Base-by-base conservation (phyloP, 2,329 filamentous ascomycete species). In the Pseudogymnoascus sp. region DNA sequence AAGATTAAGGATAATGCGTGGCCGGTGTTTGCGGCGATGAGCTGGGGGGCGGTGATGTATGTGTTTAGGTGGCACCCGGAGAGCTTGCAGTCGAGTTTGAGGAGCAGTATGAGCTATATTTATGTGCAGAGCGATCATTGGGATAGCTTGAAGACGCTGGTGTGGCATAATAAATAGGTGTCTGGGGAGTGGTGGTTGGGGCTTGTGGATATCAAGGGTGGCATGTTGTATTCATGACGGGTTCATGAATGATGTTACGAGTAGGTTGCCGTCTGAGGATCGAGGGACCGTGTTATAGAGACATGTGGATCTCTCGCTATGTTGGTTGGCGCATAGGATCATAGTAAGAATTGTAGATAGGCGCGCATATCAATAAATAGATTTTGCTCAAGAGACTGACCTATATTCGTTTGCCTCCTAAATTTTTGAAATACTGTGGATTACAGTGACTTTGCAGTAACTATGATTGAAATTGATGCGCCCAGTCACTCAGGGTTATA, bases 31-130 rank as follows among this genome's bases (percentile, higher is more conserved):
- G 93, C 95, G 45, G 90, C 88, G 69, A 71, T 93, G 68, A 96
- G 89, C 72, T 99, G 95, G 95, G 95, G 88, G 4, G 80, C 86
- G 72, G 92, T 99, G 67, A 99, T 99, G 95, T 91, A 93, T 78
- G 77, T 99, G 66, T 99, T 97, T 80, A 85, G 90, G 71, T 90
- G 89, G 84, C 87, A 97, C 78, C 92, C 95, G 4, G 91, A 96
- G 71, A 91, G 90, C 64, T 83, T 99, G 73, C 95, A 97, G 81
- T 86, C 87, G 65, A 97, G 93, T 75, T 78, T 99, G 80, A 84
- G 91, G 75, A 93, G 87, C 77, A 97, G 92, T 79, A 99, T 99
- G 95, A 90, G 86, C 70, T 99, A 99, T 73, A 96, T 99, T 80
- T 99, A 93, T 75, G 82, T 86, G 65, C 89, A 97, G 75, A 91